A percentile compares a stretch with the other conserved stretches of the same genome.
These are phyloP conservation scores for Fusarium metavorans DNA, from an alignment of 2,329 filamentous ascomycete genomes.

Conservation along the genomic window DNA sequence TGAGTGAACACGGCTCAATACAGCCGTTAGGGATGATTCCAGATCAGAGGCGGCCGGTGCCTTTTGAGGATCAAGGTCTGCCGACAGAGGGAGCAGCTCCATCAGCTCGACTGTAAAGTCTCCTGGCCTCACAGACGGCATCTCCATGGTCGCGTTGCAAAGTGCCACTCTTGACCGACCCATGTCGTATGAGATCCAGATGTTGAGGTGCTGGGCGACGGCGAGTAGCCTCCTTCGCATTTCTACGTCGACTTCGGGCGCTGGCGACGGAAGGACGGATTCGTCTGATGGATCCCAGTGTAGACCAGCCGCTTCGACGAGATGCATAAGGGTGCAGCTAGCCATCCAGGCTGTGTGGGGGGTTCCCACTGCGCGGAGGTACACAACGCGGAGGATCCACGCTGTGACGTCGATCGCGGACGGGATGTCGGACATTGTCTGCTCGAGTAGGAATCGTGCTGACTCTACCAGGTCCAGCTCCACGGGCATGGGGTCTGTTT, in stretches of 20 bases:
- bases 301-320: constrained; percentile 65
- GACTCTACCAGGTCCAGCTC: constrained; percentile 61
- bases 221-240: constrained; percentile 58
- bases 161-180: constrained; percentile 65
- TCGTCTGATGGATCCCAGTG: constrained; percentile 53
- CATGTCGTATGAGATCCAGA: constrained; percentile 70
- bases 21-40: constrained; percentile 54
- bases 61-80: constrained; percentile 65
- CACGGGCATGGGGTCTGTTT: constrained; percentile 51
- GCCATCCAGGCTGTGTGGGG: constrained; percentile 69
- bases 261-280: constrained; percentile 41
- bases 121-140: constrained; percentile 53
- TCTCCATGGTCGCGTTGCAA: constrained; percentile 57
- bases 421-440: constrained; percentile 48
- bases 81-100: constrained; percentile 64
- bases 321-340: constrained; percentile 68
- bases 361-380: constrained; percentile 64
- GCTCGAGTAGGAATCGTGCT: constrained; percentile 60
- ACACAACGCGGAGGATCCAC: constrained; percentile 66
- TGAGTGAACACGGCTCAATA: constrained; percentile 56
- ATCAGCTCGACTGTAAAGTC: constrained; percentile 63
- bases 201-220: constrained; percentile 68
- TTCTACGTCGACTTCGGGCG: constrained; percentile 51
- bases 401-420: constrained; percentile 56
- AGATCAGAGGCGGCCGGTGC: constrained; percentile 56